Evolutionary conservation across 768 basidiomycete genomes (phyloP).

Genomic region (Tylopilus felleus): DNA sequence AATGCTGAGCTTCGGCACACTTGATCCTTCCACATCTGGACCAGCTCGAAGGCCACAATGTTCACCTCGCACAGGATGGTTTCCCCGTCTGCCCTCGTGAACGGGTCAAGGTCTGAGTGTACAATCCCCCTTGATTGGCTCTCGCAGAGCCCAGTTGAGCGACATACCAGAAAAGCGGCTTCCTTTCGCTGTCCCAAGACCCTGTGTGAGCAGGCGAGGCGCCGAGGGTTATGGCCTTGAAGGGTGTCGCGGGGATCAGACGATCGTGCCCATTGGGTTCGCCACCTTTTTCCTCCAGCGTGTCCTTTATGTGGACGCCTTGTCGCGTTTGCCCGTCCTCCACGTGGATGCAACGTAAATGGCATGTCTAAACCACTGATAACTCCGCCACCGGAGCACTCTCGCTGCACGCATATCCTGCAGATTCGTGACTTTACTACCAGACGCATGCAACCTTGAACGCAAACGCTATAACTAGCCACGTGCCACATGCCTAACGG

Average conservation of each 20-base stretch:
- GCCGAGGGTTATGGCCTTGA: conserved; percentile 35
- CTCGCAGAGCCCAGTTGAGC: conserved; percentile 61
- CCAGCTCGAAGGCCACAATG: conserved; percentile 64
- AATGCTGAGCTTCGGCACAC: neutral
- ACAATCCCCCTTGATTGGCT: conserved; percentile 58
- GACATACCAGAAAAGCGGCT: conserved; percentile 65
- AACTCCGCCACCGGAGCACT: neutral
- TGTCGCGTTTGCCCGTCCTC: neutral
- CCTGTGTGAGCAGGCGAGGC: conserved; percentile 26
- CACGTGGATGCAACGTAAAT: neutral
- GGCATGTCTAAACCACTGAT: neutral
- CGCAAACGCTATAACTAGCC: too few species aligned
- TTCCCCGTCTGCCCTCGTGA: conserved; percentile 43
- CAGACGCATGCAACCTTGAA: too few species aligned
- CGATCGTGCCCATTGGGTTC: conserved; percentile 12
- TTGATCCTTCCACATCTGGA: neutral
- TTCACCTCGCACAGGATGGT: conserved; percentile 54
- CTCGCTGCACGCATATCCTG: neutral
- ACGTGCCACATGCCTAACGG: neutral
- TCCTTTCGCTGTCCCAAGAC: conserved; percentile 40
- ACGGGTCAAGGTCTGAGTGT: conserved; percentile 85
- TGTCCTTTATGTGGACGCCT: conserved; percentile 13
- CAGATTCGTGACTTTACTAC: neutral
- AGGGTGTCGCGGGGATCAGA: conserved; percentile 59
- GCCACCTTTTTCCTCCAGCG: conserved; percentile 14